phyloP scores from a whole-genome alignment of 495 filamentous ascomycete species.

The Tirmania nivea region DNA sequence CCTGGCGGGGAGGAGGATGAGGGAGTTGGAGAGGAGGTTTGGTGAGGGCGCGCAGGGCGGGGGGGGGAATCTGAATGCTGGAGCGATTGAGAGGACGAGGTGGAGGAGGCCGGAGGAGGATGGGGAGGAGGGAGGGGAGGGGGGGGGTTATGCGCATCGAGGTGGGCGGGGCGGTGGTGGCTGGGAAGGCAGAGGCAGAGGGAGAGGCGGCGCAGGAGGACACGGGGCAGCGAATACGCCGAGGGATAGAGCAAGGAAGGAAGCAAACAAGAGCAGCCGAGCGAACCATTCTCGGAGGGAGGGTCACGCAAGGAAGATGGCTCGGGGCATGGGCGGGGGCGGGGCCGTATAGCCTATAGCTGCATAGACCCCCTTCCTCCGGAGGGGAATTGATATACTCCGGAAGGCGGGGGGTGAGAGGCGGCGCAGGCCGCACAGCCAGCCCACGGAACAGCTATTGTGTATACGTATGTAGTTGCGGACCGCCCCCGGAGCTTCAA shows the following conservation, averaged over 20 bases:
- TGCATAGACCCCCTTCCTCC: too few species aligned
- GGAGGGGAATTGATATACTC: too few species aligned
- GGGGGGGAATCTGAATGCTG: background rate
- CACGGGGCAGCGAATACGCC: conserved; percentile 37
- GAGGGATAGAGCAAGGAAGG: conserved; percentile 39
- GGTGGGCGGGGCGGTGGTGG: conserved; percentile 25
- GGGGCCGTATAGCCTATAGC: too few species aligned
- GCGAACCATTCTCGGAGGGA: conserved; percentile 48
- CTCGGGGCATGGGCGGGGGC: background rate
- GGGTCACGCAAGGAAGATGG: conserved; percentile 58
- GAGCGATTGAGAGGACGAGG: conserved; percentile 7
- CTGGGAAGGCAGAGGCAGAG: conserved; percentile 27
- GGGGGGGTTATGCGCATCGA: conserved; percentile 5
- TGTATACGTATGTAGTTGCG: too few species aligned
- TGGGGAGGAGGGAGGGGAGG: conserved; percentile 17
- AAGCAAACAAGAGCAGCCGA: conserved; percentile 37
- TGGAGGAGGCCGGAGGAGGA: conserved; percentile 22
- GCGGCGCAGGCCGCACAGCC: too few species aligned
- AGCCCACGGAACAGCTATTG: too few species aligned
- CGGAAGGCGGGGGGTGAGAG: too few species aligned
- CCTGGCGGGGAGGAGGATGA: conserved; percentile 35
- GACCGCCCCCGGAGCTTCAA: too few species aligned
- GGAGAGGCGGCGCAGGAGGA: conserved; percentile 26
- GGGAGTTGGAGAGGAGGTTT: conserved; percentile 32
- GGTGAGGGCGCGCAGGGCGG: background rate